Conservation (phyloP, 169 alveolate genomes). For the Eimeria mitis region DNA sequence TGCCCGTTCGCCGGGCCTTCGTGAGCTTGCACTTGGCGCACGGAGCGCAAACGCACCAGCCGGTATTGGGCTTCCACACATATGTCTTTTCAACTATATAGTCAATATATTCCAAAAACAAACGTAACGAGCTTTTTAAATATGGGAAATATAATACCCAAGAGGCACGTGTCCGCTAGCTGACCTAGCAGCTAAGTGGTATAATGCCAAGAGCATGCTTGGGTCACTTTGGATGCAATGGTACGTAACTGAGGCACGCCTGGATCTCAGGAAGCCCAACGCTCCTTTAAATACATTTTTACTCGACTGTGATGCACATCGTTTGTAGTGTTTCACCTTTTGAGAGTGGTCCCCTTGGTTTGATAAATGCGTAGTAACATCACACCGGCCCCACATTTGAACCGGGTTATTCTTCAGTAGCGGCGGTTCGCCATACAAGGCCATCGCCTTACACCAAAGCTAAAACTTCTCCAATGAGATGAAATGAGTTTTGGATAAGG, state of each 20-base stretch:
- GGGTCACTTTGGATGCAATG: conserved; percentile 29
- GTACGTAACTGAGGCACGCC: not conserved
- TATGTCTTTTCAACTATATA: not conserved
- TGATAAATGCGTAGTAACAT: not conserved
- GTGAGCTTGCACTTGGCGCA: conserved; percentile 58
- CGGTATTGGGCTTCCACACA: conserved; percentile 27
- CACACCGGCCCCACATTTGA: conserved; percentile 40
- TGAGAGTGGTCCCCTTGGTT: not conserved
- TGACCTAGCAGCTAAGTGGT: not conserved
- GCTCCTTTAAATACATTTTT: not conserved
- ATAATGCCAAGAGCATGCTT: not conserved
- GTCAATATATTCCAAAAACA: not conserved
- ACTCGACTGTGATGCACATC: not conserved
- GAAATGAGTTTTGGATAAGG: not conserved
- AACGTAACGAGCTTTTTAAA: not conserved
- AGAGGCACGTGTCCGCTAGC: conserved; percentile 4
- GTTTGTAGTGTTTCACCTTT: not conserved
- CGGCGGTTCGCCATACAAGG: not conserved
- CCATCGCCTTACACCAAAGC: not conserved
- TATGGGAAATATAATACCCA: not conserved
- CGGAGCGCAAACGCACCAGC: conserved; percentile 56
- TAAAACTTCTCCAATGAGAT: not conserved
- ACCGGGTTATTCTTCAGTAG: not conserved
- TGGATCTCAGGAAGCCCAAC: not conserved
- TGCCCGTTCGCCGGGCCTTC: conserved; percentile 34